These are phyloP conservation scores for Penicillium brasilianum DNA, from an alignment of 2,329 filamentous ascomycete species.

Conservation along the genomic window DNA sequence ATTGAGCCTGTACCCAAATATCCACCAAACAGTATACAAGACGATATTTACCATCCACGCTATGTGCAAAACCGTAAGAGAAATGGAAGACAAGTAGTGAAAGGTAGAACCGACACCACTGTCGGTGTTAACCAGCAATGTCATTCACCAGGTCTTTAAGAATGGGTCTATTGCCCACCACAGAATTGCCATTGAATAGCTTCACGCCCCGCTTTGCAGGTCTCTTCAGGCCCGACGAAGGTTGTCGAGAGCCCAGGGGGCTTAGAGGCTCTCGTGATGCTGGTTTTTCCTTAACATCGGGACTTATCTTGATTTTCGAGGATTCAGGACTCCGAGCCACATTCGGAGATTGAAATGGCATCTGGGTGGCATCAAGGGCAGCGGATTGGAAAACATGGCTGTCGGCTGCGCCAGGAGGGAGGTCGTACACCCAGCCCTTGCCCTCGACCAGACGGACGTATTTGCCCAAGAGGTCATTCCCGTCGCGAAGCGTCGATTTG, in stretches of 20 bases:
- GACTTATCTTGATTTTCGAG: slow-evolving; percentile 34
- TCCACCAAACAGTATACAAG: background rate
- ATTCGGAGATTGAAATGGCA: slow-evolving; percentile 30
- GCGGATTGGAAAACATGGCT: slow-evolving; percentile 68
- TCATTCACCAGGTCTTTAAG: slow-evolving; percentile 81
- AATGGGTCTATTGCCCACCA: slow-evolving; percentile 71
- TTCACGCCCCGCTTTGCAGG: slow-evolving; percentile 67
- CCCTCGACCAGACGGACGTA: slow-evolving; percentile 80
- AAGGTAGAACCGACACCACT: background rate
- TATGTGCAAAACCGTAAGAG: background rate
- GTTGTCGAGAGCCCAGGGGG: slow-evolving; percentile 37
- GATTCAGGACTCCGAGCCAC: slow-evolving; percentile 6
- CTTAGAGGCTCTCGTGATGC: slow-evolving; percentile 37
- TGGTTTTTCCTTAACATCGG: slow-evolving; percentile 29
- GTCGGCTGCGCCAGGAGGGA: slow-evolving; percentile 68
- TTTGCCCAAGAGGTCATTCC: slow-evolving; percentile 74
- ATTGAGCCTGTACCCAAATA: background rate
- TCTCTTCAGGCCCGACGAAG: slow-evolving; percentile 48
- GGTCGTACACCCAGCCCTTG: slow-evolving; percentile 77
- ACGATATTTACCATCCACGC: background rate
- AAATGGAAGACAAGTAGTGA: background rate
- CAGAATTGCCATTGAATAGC: slow-evolving; percentile 52
- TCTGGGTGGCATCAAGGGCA: slow-evolving; percentile 26
- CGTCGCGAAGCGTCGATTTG: slow-evolving; percentile 70
- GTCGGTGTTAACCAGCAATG: slow-evolving; percentile 38